Evolutionary conservation across 208 protist genomes (phyloP).

Genomic region (Crithidia fasciculata): DNA sequence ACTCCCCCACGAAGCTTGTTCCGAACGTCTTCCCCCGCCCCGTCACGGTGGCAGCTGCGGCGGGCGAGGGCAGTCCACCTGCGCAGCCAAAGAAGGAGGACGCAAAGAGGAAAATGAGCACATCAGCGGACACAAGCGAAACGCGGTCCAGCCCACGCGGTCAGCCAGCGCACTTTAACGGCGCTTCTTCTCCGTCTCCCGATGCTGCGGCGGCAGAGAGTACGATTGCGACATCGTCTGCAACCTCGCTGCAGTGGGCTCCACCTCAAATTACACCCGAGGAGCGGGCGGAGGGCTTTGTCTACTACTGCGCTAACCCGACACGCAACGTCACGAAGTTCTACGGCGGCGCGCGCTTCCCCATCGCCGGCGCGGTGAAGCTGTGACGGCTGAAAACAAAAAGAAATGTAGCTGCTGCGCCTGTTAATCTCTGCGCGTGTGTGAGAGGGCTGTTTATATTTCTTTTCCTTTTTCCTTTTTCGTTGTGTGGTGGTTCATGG

Average conservation of each 20-base stretch:
- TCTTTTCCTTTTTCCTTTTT: conserved; percentile 4
- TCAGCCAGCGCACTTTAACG: no score
- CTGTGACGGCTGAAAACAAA: neutral
- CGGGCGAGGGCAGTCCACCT: no score
- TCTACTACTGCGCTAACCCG: conserved; percentile 84
- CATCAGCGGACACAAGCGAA: neutral
- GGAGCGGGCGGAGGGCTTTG: conserved; percentile 53
- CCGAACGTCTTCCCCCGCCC: conserved; percentile 8
- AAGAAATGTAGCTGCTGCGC: no score
- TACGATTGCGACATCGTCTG: neutral
- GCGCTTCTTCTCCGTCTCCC: no score
- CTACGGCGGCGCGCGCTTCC: conserved; percentile 10
- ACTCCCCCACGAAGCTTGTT: neutral
- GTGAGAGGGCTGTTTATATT: neutral
- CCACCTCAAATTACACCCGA: conserved; percentile 27
- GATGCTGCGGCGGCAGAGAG: no score
- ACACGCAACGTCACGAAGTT: conserved; percentile 14
- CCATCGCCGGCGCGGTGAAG: neutral
- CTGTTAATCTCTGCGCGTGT: no score
- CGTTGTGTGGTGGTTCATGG: no score
- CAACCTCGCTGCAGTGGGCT: neutral
- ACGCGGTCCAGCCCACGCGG: no score
- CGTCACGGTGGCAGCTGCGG: neutral
- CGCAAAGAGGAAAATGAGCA: neutral
- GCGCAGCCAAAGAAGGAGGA: neutral